Percentiles rank a stretch among this genome's conserved stretches.
Conservation (phyloP, 305 asterid species). For the Fraxinus platypoda region DNA sequence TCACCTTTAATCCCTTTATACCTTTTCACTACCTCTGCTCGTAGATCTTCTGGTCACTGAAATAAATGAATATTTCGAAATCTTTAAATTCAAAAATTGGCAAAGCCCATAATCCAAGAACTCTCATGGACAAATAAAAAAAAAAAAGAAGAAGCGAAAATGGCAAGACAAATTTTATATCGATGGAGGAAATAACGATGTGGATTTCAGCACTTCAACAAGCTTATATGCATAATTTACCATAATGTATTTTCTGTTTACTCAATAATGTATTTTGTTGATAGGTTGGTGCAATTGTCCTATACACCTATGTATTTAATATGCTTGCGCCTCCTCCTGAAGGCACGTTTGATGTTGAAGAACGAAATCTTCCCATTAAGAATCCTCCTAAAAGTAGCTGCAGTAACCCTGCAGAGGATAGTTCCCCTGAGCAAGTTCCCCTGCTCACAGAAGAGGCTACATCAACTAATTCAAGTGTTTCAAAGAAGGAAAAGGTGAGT, state of each 20-base stretch:
- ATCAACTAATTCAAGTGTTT: conserved; percentile 37
- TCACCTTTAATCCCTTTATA: conserved; percentile 15
- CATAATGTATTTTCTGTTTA: not conserved
- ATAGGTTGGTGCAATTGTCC: conserved; percentile 93
- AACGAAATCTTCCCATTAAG: conserved; percentile 47
- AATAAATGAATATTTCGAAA: not conserved
- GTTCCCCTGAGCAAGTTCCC: conserved; percentile 64
- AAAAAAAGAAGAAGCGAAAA: too few species aligned
- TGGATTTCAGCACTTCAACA: not conserved
- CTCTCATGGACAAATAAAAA: not conserved
- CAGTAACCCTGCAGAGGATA: conserved; percentile 31
- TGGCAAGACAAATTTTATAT: too few species aligned
- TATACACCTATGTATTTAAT: conserved; percentile 88
- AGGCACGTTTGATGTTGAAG: conserved; percentile 68
- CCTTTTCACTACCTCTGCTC: not conserved
- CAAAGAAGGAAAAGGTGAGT: conserved; percentile 54
- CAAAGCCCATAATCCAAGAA: conserved; percentile 2
- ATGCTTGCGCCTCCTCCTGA: conserved; percentile 96
- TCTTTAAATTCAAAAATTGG: not conserved
- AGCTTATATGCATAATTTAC: not conserved
- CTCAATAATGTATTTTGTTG: conserved; percentile 23
- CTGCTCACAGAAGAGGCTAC: conserved; percentile 55
- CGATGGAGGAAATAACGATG: too few species aligned
- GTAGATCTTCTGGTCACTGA: not conserved
- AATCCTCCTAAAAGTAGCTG: conserved; percentile 36